Base-by-base conservation (phyloP, 345 rosid species). In the Sisymbrium irio region DNA sequence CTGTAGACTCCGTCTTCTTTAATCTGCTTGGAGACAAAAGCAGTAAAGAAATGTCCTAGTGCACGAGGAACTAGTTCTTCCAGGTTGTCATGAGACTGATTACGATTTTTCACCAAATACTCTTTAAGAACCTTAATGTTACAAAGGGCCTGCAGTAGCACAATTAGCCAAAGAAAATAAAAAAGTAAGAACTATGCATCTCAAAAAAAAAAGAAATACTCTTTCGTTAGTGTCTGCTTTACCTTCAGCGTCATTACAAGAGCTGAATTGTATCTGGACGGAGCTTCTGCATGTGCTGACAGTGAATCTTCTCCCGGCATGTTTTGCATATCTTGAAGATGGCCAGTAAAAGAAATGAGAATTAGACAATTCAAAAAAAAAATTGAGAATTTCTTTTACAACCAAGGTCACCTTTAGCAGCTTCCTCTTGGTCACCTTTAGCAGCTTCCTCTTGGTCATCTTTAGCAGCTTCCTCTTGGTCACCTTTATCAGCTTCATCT, bases 241-340 rank as follows among this genome's bases (percentile, higher is more conserved):
- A 72, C 76, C 76, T 62, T 72, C 10, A 72, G 35, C 1, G 42
- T 42, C 76, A 72, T 72, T 36, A 32, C 69, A 50, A 72, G 63
- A 62, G 61, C 44, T 17, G 62, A 72, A 18, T 40, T 17, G 46
- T 18, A 39, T 72, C 44, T 63, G 27, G 40, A 9, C 50, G 42
- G 44, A 62, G 22, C 56, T 72, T 20, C 54, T 9, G 7, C 62
- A 35, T 41, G 44, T 72, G 28, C 32, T 1, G 32, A 17, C 50
- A 0, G 9, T 47, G 51, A 49, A 51, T 14, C 70, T 73, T 54
- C 77, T 63, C 55, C 63, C n/a, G 37, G 46, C 70, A 49, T 37
- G 32, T 22, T 37, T 61, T 64, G 56, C 64, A 73, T 36, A 37
- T 50, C 76, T 62, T 61, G 35, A 25, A 53, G 9, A 53, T 53